Base-by-base conservation (phyloP, 495 filamentous ascomycete genomes). In the Talaromyces borbonicus region DNA sequence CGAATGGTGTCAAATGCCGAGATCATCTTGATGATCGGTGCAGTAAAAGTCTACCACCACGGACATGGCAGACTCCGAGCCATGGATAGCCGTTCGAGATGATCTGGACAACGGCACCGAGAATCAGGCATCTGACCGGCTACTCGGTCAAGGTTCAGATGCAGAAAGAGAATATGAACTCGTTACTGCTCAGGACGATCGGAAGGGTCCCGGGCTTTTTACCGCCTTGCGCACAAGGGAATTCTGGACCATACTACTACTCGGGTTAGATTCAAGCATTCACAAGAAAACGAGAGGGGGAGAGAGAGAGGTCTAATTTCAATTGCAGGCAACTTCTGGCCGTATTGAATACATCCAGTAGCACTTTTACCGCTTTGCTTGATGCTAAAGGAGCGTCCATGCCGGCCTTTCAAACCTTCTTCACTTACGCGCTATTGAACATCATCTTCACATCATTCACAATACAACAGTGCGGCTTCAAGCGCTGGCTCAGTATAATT, bases 331-430 rank as follows among this genome's bases (percentile, higher is more conserved):
- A 97, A 74, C 55, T 88, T 27, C 79, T 96, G 15, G 75, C 90
- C 5, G 78, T 97, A 49, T 85, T 85, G 67, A 88, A 93, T 64
- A 95, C 88, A 3, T 76, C 77, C 12, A 92, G 87, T 15, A 92
- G 90, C 61, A 96, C 90, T 33, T 85, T 97, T 63, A 84, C 83
- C 15, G 72, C 74, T 9, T 78, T 96, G 16, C 83, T 98, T 11
- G 73, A 69, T 16, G 54, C 58, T 1, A 62, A 77, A 44, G 73
- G 78, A 20, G 92, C 86, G 48, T 86, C 78, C 22, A 93, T 98
- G 55, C 92, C 92, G n/a, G 89, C 92, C 30, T 95, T 96, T 67
- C 92, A 98, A 67, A 89, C 86, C 3, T 79, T 97, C 55, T 89
- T 95, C 72, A 94, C 87, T 62, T 98, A 98, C 61, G 74, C 84